Evolutionary conservation across 306 rosid genomes (phyloP).

Genomic region (Dryas drummondii): DNA sequence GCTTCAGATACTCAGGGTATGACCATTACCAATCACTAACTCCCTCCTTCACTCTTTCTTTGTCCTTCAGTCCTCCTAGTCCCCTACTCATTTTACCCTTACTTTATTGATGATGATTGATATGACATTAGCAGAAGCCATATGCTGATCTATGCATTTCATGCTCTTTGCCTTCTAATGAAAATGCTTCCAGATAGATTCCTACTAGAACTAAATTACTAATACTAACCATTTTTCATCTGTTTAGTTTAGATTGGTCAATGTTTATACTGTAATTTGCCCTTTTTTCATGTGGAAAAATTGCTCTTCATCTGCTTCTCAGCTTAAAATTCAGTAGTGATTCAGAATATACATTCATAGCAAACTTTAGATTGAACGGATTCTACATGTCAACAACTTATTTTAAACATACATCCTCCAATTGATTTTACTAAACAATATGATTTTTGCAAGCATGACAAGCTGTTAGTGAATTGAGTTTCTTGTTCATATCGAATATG

Average conservation of each 20-base stretch:
- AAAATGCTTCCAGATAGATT: background rate
- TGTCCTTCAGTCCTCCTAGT: background rate
- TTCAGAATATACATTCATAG: background rate
- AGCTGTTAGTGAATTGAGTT: background rate
- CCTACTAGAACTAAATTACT: background rate
- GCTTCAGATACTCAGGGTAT: constrained; percentile 98
- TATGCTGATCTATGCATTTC: background rate
- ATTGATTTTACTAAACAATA: background rate
- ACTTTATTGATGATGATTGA: constrained; percentile 9
- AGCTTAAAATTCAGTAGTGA: background rate
- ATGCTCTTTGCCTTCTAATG: constrained; percentile 8
- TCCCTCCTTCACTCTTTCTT: background rate
- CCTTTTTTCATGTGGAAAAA: background rate
- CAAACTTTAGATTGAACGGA: background rate
- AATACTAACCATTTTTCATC: background rate
- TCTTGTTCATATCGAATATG: background rate
- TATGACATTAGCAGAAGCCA: constrained; percentile 6
- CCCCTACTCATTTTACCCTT: background rate
- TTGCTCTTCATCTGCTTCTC: background rate
- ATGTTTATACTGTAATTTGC: constrained; percentile 1
- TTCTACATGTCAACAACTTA: background rate
- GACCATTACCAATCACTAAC: constrained; percentile 18
- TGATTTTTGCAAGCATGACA: background rate
- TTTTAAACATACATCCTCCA: background rate
- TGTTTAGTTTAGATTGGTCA: background rate